Conservation (phyloP, 495 filamentous ascomycete genomes). For the Saxophila tyrrhenica region DNA sequence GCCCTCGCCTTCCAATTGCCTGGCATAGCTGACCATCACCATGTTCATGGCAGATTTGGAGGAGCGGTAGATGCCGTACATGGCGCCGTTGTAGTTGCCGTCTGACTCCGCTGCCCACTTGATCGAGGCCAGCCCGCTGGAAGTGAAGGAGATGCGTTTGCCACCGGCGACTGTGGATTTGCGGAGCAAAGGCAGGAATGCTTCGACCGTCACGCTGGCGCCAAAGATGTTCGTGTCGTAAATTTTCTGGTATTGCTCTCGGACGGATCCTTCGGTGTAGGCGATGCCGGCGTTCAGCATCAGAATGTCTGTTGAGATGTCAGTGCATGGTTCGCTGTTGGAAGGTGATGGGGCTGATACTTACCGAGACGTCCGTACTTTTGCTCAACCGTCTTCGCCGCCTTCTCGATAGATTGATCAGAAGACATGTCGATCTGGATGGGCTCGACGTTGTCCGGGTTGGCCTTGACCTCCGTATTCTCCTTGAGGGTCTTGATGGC, state of each 20-base stretch:
- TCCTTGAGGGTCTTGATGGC: slow-evolving; percentile 6
- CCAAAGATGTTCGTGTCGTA: slow-evolving; percentile 34
- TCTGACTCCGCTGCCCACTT: slow-evolving; percentile 21
- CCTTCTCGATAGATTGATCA: slow-evolving; percentile 4
- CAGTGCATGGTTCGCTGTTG: slow-evolving; percentile 27
- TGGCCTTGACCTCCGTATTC: slow-evolving; percentile 4
- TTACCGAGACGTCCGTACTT: slow-evolving; percentile 16
- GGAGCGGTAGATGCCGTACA: slow-evolving; percentile 24
- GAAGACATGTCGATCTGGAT: slow-evolving; percentile 2
- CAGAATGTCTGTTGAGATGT: neutral
- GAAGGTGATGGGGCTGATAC: slow-evolving; percentile 7
- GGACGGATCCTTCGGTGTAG: slow-evolving; percentile 29
- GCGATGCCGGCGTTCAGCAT: slow-evolving; percentile 27
- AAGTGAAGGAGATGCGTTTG: slow-evolving; percentile 33
- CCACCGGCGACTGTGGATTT: slow-evolving; percentile 21
- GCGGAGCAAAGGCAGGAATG: slow-evolving; percentile 32
- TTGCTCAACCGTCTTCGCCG: slow-evolving; percentile 11
- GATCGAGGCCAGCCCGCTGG: slow-evolving; percentile 29
- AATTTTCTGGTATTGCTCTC: slow-evolving; percentile 22
- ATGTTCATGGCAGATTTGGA: slow-evolving; percentile 39
- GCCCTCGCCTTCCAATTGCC: slow-evolving; percentile 6
- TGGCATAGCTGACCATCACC: slow-evolving; percentile 16
- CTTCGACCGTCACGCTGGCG: slow-evolving; percentile 29
- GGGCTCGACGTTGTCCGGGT: slow-evolving; percentile 10
- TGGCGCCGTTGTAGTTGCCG: slow-evolving; percentile 4